Evolutionary conservation across 768 basidiomycete species (phyloP).

Genomic region (Tricholomella constricta): DNA sequence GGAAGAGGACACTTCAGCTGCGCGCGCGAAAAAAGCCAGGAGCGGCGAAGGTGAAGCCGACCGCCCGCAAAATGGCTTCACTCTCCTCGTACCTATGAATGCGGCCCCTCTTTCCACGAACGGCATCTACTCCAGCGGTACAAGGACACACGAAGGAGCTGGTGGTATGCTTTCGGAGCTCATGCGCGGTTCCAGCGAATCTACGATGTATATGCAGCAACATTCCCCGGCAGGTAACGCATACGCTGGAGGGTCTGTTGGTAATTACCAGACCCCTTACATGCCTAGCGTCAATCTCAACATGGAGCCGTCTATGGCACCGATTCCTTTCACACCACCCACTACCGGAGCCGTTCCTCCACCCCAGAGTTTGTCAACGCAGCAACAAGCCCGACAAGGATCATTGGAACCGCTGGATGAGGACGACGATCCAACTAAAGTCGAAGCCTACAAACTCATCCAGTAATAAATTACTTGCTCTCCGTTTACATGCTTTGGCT

Average conservation of each 20-base stretch:
- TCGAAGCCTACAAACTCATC: conserved; percentile 82
- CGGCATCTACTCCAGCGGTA: conserved; percentile 47
- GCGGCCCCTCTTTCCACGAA: conserved; percentile 32
- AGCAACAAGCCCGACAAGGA: conserved; percentile 25
- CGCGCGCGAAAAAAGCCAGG: conserved; percentile 56
- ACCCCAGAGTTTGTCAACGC: conserved; percentile 36
- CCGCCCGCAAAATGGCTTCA: conserved; percentile 46
- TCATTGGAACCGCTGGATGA: conserved; percentile 54
- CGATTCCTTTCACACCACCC: conserved; percentile 49
- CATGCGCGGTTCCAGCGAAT: conserved; percentile 52
- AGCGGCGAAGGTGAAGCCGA: conserved; percentile 43
- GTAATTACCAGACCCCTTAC: conserved; percentile 49
- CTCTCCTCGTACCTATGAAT: conserved; percentile 59
- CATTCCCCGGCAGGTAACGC: conserved; percentile 41
- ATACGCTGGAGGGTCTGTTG: conserved; percentile 40
- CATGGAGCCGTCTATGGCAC: conserved; percentile 53
- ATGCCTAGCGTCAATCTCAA: conserved; percentile 59
- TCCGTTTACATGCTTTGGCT: not conserved
- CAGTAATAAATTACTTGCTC: conserved; percentile 42
- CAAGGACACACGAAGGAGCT: conserved; percentile 44
- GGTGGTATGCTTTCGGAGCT: conserved; percentile 61
- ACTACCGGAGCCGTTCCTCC: conserved; percentile 27
- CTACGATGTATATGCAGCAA: conserved; percentile 64
- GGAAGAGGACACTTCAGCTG: conserved; percentile 44
- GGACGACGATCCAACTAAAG: conserved; percentile 70